Evolutionary conservation across 305 asterid species (phyloP), one percentile per base, ranked within the genome.

Genomic region (Rubia balearica): DNA sequence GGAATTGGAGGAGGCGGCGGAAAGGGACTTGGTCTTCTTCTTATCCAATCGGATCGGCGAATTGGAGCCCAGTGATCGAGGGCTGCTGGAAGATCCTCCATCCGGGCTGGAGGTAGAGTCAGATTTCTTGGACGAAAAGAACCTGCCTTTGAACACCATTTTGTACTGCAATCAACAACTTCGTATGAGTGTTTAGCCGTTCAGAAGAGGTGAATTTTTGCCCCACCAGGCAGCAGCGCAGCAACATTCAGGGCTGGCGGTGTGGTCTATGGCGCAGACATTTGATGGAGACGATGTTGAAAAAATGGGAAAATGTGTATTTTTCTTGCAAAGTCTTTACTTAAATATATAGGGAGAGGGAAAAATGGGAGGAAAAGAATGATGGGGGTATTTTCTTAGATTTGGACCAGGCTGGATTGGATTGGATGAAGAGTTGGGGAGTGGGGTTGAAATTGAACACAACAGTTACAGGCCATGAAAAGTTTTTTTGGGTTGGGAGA

Each of bases 31-130:
- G 79, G 86, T 72, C 71, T 88, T 89, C 71, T 88, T 91, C 65
- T 88, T 94, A 64, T 87, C 99, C 81, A 93, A 87, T 86, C 90
- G 88, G 88, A 91, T 80, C 81, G 99, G 96, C 0, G 99, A 94
- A 75, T 81, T 87, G 41, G 98, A 89, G 40, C 95, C 97, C 46
- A 78, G 33, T 17, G 99, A 91, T 81, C 91, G 82, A 14, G 96
- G 95, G 79, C 96, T 88, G 70, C 84, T 86, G 79, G 92, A 91
- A 56, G 96, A 91, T 84, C 98, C 69, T 65, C 69, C 94, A 76
- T 88, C 97, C 1, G 95, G 93, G 88, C 96, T 87, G 14, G 91
- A 89, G 73, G 91, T 76, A 72, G 60, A 53, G 60, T 86, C 94
- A 1, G 98, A 87, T 77, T 95, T 95, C 76, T 88, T 95, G 0